phyloP scores from a whole-genome alignment of 1,139 yeast genomes.

The Yamadazyma trypodendri region DNA sequence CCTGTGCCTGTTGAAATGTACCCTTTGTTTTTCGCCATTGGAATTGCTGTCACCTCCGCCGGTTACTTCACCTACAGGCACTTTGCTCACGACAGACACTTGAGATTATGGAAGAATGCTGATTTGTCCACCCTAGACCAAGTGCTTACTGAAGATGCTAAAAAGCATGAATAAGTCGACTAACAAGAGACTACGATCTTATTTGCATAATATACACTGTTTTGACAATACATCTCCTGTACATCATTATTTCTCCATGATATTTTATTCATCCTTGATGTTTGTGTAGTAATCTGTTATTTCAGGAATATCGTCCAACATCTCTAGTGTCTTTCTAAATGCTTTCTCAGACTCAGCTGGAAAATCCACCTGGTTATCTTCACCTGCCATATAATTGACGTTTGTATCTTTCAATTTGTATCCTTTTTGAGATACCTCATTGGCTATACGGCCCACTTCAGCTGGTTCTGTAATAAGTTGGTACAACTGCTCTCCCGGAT shows the following conservation, averaged over 20 bases:
- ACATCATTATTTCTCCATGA: not conserved
- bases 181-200: not conserved
- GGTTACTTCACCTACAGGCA: slow-evolving; percentile 71
- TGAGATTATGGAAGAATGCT: slow-evolving; percentile 73
- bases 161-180: not conserved
- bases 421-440: slow-evolving; percentile 50
- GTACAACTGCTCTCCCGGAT: slow-evolving; percentile 38
- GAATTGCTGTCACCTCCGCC: slow-evolving; percentile 68
- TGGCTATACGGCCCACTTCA: slow-evolving; percentile 62
- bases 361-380: slow-evolving; percentile 57
- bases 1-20: slow-evolving; percentile 71
- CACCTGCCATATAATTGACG: slow-evolving; percentile 63
- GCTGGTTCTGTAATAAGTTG: slow-evolving; percentile 56
- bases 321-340: slow-evolving; percentile 56
- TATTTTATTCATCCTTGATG: slow-evolving; percentile 21
- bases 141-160: slow-evolving; percentile 50
- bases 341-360: slow-evolving; percentile 51
- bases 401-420: slow-evolving; percentile 70
- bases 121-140: slow-evolving; percentile 54
- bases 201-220: slow-evolving; percentile 15
- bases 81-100: slow-evolving; percentile 60
- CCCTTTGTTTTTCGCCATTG: slow-evolving; percentile 63
- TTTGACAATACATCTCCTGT: not conserved
- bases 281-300: slow-evolving; percentile 75
- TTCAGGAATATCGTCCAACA: slow-evolving; percentile 75